phyloP scores from a whole-genome alignment of 2,329 filamentous ascomycete genomes.

The Pseudogymnoascus sp. region DNA sequence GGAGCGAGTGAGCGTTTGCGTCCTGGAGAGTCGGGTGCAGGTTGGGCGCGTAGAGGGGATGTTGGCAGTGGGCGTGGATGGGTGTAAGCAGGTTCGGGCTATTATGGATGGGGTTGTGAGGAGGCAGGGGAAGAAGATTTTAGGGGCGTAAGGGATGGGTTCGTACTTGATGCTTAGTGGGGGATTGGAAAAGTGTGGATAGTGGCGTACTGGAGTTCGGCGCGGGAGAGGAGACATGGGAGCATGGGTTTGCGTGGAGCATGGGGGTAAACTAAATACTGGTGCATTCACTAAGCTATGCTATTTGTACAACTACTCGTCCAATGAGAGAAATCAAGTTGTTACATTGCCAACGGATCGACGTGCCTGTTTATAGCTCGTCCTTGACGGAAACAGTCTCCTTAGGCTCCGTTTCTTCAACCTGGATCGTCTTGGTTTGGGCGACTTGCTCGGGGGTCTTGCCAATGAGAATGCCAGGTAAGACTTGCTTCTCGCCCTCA shows the following conservation, averaged over 20 bases:
- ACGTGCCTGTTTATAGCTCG: background rate
- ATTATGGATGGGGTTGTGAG: slow-evolving; percentile 76
- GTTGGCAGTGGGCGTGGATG: slow-evolving; percentile 86
- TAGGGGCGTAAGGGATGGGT: slow-evolving; percentile 32
- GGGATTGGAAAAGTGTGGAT: slow-evolving; percentile 40
- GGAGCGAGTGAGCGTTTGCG: slow-evolving; percentile 69
- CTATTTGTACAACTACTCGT: background rate
- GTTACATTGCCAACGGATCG: background rate
- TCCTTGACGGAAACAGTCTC: background rate
- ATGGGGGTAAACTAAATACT: slow-evolving; percentile 14
- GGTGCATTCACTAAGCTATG: slow-evolving; percentile 4
- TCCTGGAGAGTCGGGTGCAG: slow-evolving; percentile 86
- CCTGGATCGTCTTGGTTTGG: slow-evolving; percentile 1
- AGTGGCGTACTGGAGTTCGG: slow-evolving; percentile 1
- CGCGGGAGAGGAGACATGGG: background rate
- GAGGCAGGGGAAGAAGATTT: slow-evolving; percentile 57
- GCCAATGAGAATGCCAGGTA: slow-evolving; percentile 46
- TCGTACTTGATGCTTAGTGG: slow-evolving; percentile 17
- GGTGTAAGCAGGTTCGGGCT: slow-evolving; percentile 75
- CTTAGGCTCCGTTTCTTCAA: background rate
- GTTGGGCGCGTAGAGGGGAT: slow-evolving; percentile 77
- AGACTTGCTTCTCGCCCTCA: slow-evolving; percentile 70
- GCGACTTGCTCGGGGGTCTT: slow-evolving; percentile 38
- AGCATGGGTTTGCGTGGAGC: slow-evolving; percentile 19
- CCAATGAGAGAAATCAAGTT: background rate